These are phyloP conservation scores for Rhamnella rubrinervis DNA, from an alignment of 331 rosid genomes.

Conservation along the genomic window DNA sequence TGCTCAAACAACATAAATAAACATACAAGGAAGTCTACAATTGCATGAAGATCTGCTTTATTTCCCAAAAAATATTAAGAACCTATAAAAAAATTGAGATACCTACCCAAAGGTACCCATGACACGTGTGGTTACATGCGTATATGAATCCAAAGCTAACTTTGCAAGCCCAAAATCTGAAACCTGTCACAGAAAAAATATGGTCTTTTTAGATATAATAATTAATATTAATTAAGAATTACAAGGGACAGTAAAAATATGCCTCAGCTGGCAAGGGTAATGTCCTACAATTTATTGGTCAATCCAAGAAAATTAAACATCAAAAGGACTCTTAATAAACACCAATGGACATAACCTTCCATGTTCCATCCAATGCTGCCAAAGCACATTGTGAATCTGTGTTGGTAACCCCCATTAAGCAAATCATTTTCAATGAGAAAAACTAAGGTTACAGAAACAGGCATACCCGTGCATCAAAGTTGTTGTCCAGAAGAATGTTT, in stretches of 20 bases:
- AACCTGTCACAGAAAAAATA: slow-evolving; percentile 57
- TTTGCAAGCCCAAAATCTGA: slow-evolving; percentile 99
- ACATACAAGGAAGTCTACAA: background rate
- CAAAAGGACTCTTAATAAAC: background rate
- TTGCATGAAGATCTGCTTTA: background rate
- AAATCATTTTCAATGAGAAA: background rate
- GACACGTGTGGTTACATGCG: slow-evolving; percentile 93
- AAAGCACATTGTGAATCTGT: slow-evolving; percentile 14
- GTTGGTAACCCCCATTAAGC: background rate
- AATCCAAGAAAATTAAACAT: slow-evolving; percentile 5
- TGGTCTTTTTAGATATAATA: slow-evolving; percentile 5
- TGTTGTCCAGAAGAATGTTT: slow-evolving; percentile 82
- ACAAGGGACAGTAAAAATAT: background rate
- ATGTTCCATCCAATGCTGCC: background rate
- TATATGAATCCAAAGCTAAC: slow-evolving; percentile 77
- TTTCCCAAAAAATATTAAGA: background rate
- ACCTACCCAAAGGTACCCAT: slow-evolving; percentile 99
- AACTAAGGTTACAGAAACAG: slow-evolving; percentile 20
- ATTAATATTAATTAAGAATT: background rate
- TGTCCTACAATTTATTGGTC: background rate
- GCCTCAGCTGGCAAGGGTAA: slow-evolving; percentile 7
- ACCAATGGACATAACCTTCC: background rate
- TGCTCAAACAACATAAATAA: background rate
- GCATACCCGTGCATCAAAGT: slow-evolving; percentile 88
- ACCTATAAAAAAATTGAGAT: slow-evolving; percentile 5